Conservation (phyloP, 2,329 filamentous ascomycete species). For the Trichoderma gracile region DNA sequence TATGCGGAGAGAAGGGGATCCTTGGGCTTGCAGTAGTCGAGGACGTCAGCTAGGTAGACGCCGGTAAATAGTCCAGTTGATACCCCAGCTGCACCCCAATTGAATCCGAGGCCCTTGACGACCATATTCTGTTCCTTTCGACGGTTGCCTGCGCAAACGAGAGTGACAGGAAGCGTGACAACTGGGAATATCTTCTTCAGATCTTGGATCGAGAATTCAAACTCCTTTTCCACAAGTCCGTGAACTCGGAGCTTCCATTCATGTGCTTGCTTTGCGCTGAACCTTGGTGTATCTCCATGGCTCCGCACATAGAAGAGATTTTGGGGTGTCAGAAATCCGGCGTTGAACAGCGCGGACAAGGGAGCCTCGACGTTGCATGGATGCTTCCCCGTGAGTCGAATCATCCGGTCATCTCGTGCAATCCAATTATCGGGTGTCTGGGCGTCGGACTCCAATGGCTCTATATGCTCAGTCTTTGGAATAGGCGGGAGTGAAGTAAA, state of each 20-base stretch:
- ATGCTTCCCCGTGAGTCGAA: conserved; percentile 83
- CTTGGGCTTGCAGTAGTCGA: conserved; percentile 67
- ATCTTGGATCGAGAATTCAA: conserved; percentile 70
- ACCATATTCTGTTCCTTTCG: conserved; percentile 92
- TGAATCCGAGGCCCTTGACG: conserved; percentile 89
- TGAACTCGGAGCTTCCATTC: conserved; percentile 83
- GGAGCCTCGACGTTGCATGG: conserved; percentile 91
- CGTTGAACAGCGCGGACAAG: conserved; percentile 72
- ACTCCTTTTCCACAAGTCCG: conserved; percentile 76
- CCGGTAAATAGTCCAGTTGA: conserved; percentile 90
- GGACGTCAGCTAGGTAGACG: conserved; percentile 69
- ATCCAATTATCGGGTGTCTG: conserved; percentile 82
- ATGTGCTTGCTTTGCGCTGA: conserved; percentile 69
- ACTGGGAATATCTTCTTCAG: conserved; percentile 75
- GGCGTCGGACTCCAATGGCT: conserved; percentile 34
- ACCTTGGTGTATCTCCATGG: conserved; percentile 75
- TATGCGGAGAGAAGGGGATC: conserved; percentile 31
- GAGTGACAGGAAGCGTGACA: conserved; percentile 80
- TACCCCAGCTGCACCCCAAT: conserved; percentile 85
- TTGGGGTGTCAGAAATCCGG: conserved; percentile 82
- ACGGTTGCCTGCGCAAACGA: conserved; percentile 89
- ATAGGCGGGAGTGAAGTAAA: background rate
- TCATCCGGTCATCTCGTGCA: conserved; percentile 74
- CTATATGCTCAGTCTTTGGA: background rate
- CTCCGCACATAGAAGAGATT: conserved; percentile 92